Percentiles rank a stretch among this genome's conserved stretches.
These are phyloP conservation scores for Colletotrichum sidae DNA, from an alignment of 2,329 filamentous ascomycete species.

Conservation along the genomic window DNA sequence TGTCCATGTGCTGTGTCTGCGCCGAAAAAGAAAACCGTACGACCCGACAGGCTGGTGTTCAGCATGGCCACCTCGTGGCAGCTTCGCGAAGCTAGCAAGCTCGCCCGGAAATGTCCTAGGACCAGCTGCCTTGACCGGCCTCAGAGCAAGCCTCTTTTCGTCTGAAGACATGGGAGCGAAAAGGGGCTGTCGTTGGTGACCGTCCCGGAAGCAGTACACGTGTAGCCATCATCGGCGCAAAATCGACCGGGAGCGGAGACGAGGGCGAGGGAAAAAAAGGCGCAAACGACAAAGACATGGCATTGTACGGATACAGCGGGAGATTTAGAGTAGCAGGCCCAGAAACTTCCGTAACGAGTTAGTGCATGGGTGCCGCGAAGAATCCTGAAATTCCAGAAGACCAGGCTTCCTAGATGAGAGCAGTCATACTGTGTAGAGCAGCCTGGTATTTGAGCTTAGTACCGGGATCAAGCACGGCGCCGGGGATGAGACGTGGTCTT, in stretches of 20 bases:
- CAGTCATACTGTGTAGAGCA: slow-evolving; percentile 15
- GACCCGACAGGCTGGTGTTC: slow-evolving; percentile 20
- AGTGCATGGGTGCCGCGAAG: background rate
- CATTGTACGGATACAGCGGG: slow-evolving; percentile 5
- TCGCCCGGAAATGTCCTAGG: slow-evolving; percentile 23
- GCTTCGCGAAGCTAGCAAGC: slow-evolving; percentile 3
- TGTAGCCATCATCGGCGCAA: background rate
- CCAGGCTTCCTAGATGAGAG: slow-evolving; percentile 11
- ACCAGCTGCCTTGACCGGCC: slow-evolving; percentile 3
- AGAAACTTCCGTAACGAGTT: slow-evolving; percentile 18
- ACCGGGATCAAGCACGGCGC: slow-evolving; percentile 15
- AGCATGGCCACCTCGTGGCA: slow-evolving; percentile 36
- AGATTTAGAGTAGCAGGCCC: slow-evolving; percentile 1
- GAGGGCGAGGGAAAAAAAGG: background rate
- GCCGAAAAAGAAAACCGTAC: background rate
- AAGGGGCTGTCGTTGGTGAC: slow-evolving; percentile 10
- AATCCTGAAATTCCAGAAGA: slow-evolving; percentile 24
- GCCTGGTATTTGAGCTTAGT: slow-evolving; percentile 5
- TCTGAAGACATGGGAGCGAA: slow-evolving; percentile 1
- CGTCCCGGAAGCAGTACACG: slow-evolving; percentile 6
- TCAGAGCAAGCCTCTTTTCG: slow-evolving; percentile 22
- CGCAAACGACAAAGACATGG: slow-evolving; percentile 17
- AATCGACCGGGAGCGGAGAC: slow-evolving; percentile 26
- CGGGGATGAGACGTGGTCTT: slow-evolving; percentile 10
- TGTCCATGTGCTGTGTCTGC: background rate